Evolutionary conservation across 345 rosid species (phyloP), one percentile per base, ranked within the genome.

Genomic region (Excoecaria cochinchinensis): DNA sequence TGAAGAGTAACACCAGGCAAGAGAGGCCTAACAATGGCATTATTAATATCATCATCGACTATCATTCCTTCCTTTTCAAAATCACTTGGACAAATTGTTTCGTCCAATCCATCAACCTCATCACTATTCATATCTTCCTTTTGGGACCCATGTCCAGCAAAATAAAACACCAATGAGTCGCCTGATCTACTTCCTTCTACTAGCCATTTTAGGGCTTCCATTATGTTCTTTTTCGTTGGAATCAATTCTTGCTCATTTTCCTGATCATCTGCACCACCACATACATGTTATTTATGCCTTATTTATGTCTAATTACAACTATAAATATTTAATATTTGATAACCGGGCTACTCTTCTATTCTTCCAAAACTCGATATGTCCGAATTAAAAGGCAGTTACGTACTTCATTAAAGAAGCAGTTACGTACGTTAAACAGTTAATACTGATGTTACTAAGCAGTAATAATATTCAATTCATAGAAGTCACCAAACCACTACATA

Each of bases 101-200:
- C 74, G 40, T 71, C 64, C 38, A n/a, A 47, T 39, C 53, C 74
- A 71, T 71, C 74, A n/a, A 57, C 21, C 14, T 71, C 74, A 57
- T 71, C 74, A 1, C 15, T 14, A 48, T 71, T 31, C 12, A 8
- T 52, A 6, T 71, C 65, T 5, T 1, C 4, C 39, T 10, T 11
- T 22, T 39, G 64, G 6, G 42, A 17, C 10, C 74, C 74, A 46
- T 71, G 74, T 24, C 74, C 74, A 0, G 74, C 64, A 39, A 71
- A 71, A 65, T 71, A 71, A 42, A 71, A 71, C 52, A 71, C 74
- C 65, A 71, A 57, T 40, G 74, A 71, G 65, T 71, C 74, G 19
- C 74, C 53, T 2, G 19, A n/a, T 9, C 65, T 14, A 12, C 65
- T 39, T 4, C 39, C 74, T 5, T 71, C 65, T 46, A 71, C 74